These are phyloP conservation scores for Oryza meyeriana DNA, from an alignment of 176 grass and related monocot genomes.

Conservation along the genomic window DNA sequence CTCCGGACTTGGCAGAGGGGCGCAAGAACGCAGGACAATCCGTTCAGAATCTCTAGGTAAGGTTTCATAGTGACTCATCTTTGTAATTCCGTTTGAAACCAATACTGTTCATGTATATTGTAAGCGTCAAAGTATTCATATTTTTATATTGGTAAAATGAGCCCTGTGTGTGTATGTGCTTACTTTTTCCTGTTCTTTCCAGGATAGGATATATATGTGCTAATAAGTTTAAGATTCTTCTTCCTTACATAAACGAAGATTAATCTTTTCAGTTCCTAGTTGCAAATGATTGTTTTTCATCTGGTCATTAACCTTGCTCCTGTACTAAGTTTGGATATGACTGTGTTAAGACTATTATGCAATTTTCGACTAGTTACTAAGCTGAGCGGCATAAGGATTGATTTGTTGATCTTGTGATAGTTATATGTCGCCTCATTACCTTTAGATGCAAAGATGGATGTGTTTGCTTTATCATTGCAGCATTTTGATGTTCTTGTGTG, in stretches of 20 bases:
- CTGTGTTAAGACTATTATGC: background rate
- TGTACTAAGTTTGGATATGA: background rate
- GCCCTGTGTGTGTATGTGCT: background rate
- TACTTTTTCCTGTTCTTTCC: background rate
- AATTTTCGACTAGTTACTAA: background rate
- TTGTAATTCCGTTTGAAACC: background rate
- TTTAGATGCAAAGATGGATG: background rate
- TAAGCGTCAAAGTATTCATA: background rate
- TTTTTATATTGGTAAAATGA: background rate
- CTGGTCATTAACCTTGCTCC: background rate
- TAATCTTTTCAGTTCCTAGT: too few species aligned
- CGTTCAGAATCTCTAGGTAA: constrained; percentile 49
- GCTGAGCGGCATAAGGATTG: background rate
- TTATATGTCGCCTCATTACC: background rate
- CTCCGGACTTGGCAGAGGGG: constrained; percentile 26
- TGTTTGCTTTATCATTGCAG: background rate
- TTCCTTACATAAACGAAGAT: too few species aligned
- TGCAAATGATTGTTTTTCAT: constrained; percentile 15
- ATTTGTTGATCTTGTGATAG: background rate
- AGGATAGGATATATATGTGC: background rate
- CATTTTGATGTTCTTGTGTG: background rate
- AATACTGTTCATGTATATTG: background rate
- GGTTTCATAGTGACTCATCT: background rate
- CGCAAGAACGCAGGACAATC: background rate
- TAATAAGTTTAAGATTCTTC: background rate